Conservation (phyloP, 306 rosid species). For the Mimosa bimucronata region DNA sequence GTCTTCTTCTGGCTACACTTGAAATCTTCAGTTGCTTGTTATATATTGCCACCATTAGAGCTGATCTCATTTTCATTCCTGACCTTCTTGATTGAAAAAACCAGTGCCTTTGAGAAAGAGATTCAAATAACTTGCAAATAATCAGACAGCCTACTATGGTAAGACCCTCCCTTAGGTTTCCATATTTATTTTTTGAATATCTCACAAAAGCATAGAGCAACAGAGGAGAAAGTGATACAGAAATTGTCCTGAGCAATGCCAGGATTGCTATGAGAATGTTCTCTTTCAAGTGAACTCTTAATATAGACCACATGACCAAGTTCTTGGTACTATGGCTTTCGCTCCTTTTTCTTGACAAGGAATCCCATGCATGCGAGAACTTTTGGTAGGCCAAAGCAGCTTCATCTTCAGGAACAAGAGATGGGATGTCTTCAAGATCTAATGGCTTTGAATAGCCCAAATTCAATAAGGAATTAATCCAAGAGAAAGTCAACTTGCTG, state of each 20-base stretch:
- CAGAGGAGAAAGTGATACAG: constrained; percentile 61
- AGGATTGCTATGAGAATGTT: constrained; percentile 54
- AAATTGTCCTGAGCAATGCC: constrained; percentile 51
- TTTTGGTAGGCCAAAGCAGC: constrained; percentile 53
- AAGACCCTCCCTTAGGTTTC: constrained; percentile 49
- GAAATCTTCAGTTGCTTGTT: constrained; percentile 71
- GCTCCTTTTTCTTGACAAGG: constrained; percentile 36
- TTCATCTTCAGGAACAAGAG: constrained; percentile 67
- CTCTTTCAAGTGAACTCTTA: constrained; percentile 56
- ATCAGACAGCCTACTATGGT: constrained; percentile 53
- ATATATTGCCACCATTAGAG: constrained; percentile 80
- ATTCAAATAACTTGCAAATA: constrained; percentile 56
- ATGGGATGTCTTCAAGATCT: constrained; percentile 63
- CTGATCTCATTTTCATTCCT: constrained; percentile 80
- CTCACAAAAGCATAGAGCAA: constrained; percentile 70
- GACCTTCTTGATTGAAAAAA: constrained; percentile 60
- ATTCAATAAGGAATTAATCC: constrained; percentile 64
- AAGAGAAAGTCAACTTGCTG: constrained; percentile 62
- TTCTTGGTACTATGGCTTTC: constrained; percentile 38
- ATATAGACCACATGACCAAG: constrained; percentile 54
- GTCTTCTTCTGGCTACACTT: constrained; percentile 57
- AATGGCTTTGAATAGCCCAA: constrained; percentile 63
- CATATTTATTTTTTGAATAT: constrained; percentile 46
- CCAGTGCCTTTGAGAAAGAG: constrained; percentile 75
- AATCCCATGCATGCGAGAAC: constrained; percentile 59